phyloP scores from a whole-genome alignment of 1,284 basidiomycete species.

The Fistulina hepatica region DNA sequence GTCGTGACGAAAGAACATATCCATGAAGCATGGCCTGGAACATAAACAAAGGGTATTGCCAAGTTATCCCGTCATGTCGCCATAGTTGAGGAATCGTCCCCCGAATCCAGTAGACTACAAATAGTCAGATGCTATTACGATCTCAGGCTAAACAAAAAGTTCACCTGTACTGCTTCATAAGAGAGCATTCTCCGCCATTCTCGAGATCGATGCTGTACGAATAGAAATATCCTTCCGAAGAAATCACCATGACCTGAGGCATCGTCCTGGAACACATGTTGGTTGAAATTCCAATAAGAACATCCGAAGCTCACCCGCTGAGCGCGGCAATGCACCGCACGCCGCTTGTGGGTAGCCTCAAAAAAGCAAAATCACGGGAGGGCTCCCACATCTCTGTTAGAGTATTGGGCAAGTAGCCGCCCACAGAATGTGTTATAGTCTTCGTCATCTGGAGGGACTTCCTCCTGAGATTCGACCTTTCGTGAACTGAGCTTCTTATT shows the following conservation, averaged over 20 bases:
- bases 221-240: slow-evolving; percentile 93
- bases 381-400: slow-evolving; percentile 98
- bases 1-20: too few relatives aligned
- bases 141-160: too few relatives aligned
- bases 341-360: slow-evolving; percentile 71
- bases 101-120: slow-evolving; percentile 25
- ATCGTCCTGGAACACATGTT: slow-evolving; percentile 49
- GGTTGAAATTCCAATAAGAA: slow-evolving; percentile 2
- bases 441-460: slow-evolving; percentile 74
- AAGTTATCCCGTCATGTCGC: slow-evolving; percentile 3
- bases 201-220: slow-evolving; percentile 94
- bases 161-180: slow-evolving; percentile 88
- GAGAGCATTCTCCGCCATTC: slow-evolving; percentile 87
- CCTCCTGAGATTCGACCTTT: slow-evolving; percentile 53
- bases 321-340: slow-evolving; percentile 78
- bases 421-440: slow-evolving; percentile 71
- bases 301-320: slow-evolving; percentile 56
- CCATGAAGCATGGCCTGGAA: too few relatives aligned
- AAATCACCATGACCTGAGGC: slow-evolving; percentile 96
- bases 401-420: slow-evolving; percentile 84
- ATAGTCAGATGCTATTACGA: slow-evolving; percentile 2
- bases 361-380: slow-evolving; percentile 85
- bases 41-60: too few relatives aligned
- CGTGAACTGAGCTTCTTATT: background rate
- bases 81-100: slow-evolving; percentile 18